Conservation (phyloP, 176 grass and related monocot species). For the Triticum dicoccoides region DNA sequence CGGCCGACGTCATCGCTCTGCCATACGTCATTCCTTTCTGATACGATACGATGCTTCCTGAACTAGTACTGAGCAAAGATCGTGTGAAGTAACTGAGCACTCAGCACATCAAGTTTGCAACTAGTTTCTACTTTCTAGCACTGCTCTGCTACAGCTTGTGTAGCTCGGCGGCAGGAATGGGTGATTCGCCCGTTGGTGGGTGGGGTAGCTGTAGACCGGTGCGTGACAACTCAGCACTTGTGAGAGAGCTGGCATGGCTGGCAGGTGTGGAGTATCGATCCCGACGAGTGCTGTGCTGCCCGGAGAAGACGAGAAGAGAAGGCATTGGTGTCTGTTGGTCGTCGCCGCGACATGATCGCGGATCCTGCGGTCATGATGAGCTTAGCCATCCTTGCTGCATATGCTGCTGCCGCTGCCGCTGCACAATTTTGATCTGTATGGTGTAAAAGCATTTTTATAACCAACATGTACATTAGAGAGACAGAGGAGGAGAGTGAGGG, state of each 20-base stretch:
- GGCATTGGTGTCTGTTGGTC: not conserved
- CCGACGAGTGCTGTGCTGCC: constrained; percentile 11
- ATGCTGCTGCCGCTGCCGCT: constrained; percentile 3
- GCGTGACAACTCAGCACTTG: constrained; percentile 23
- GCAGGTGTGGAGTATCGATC: constrained; percentile 8
- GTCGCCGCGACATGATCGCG: not conserved
- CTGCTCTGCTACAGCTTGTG: constrained; percentile 43
- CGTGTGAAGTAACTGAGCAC: constrained; percentile 21
- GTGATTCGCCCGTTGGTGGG: constrained; percentile 22
- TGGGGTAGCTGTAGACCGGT: constrained; percentile 31
- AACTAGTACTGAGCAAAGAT: constrained; percentile 5
- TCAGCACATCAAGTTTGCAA: not conserved
- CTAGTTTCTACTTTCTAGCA: constrained; percentile 25
- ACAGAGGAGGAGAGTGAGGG: not conserved
- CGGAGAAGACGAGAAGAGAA: not conserved
- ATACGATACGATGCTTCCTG: not conserved
- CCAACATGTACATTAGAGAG: constrained; percentile 62
- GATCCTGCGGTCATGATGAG: not conserved
- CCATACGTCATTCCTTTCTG: constrained; percentile 61
- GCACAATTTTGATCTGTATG: constrained; percentile 69
- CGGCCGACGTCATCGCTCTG: constrained; percentile 45
- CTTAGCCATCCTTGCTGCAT: constrained; percentile 24
- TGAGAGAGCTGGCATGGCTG: constrained; percentile 12
- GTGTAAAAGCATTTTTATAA: constrained; percentile 61
- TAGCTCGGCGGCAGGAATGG: constrained; percentile 22